Evolutionary conservation across 495 filamentous ascomycete genomes (phyloP), one percentile per base, ranked within the genome.

Genomic region (Corynascus novoguineensis): DNA sequence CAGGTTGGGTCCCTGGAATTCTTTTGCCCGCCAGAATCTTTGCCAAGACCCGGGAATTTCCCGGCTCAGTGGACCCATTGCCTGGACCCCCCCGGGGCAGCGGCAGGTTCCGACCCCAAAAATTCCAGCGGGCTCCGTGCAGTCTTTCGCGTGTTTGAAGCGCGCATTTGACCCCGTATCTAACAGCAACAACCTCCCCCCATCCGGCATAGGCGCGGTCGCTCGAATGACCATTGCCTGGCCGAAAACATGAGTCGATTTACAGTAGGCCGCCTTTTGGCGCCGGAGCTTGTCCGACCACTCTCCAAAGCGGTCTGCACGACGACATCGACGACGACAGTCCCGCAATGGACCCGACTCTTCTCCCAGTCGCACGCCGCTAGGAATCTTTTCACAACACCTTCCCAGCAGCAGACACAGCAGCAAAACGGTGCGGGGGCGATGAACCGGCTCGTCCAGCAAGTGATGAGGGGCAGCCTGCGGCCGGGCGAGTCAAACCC

Each of bases 241-340:
- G 35, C 28, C 34, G 59, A 59, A 38, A n/a, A n/a, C n/a, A 81
- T 81, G 78, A 77, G 68, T 57, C 68, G 67, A 53, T 66, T 71
- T 50, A 60, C 62, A 41, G 64, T 72, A 55, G 65, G 68, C 64
- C 77, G 78, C 64, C 71, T 79, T 19, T 45, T 78, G 71, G 75
- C 70, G 68, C 71, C 68, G 51, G 67, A 63, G 56, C 66, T 74
- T 47, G 55, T 64, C 48, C 64, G 66, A 19, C 41, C 63, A 44
- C 25, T 66, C 58, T 62, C 64, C 17, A 68, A 62, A 37, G 47
- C 71, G 1, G 58, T 51, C 41, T 56, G 58, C 45, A 14, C 59
- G 7, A 59, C 62, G 15, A 65, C 58, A 55, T 14, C 59, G 7
- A 59, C 62, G 15, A 65, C 58, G 56, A 58, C 58, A 45, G 57